These are phyloP conservation scores for Leishmania tarentolae DNA, from an alignment of 208 protist genomes.

Conservation along the genomic window DNA sequence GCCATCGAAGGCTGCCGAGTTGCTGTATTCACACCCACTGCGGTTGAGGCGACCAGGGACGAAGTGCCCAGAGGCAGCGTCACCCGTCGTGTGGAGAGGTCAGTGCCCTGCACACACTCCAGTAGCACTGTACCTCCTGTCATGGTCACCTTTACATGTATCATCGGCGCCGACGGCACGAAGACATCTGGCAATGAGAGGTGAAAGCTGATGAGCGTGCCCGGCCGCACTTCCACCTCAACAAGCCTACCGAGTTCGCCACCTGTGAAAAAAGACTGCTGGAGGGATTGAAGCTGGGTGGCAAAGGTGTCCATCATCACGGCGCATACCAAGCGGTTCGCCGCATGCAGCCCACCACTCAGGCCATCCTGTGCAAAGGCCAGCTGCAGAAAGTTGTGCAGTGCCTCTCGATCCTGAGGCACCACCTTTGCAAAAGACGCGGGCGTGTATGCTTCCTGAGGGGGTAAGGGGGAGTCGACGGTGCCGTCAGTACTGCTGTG, in stretches of 20 bases:
- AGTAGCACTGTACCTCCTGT: slow-evolving; percentile 49
- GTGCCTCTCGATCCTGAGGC: slow-evolving; percentile 47
- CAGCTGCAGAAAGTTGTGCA: slow-evolving; percentile 44
- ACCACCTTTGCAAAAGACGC: slow-evolving; percentile 13
- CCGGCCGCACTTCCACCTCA: slow-evolving; percentile 57
- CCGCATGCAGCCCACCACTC: slow-evolving; percentile 51
- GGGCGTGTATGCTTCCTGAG: neutral
- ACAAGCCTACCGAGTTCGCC: slow-evolving; percentile 37
- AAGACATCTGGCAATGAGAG: slow-evolving; percentile 31
- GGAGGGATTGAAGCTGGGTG: slow-evolving; percentile 40
- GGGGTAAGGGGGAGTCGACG: neutral
- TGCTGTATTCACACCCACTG: neutral
- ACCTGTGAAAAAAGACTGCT: slow-evolving; percentile 49
- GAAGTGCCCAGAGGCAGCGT: slow-evolving; percentile 23
- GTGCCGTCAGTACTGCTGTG: neutral
- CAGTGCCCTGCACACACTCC: slow-evolving; percentile 44
- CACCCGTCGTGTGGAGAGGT: slow-evolving; percentile 17
- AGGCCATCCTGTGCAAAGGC: slow-evolving; percentile 56
- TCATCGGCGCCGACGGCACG: neutral
- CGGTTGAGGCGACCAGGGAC: neutral
- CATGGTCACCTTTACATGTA: slow-evolving; percentile 40
- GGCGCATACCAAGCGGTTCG: slow-evolving; percentile 56
- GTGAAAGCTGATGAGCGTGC: slow-evolving; percentile 56
- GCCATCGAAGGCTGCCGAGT: neutral
- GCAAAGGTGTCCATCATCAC: slow-evolving; percentile 72